Evolutionary conservation across 2,329 filamentous ascomycete genomes (phyloP).

Genomic region (Ascochyta viciae-villosae): DNA sequence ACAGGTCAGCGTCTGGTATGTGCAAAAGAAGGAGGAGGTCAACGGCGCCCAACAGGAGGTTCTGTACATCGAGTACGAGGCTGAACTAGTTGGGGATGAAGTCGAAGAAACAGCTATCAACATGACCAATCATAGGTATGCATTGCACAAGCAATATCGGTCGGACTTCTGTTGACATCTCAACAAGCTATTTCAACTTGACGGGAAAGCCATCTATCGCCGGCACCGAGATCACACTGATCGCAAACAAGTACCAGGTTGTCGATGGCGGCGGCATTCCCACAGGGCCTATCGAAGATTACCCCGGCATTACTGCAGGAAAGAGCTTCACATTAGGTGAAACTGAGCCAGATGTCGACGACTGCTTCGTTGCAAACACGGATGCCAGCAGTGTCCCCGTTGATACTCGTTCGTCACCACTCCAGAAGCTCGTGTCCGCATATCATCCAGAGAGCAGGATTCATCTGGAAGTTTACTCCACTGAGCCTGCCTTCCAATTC

Average conservation of each 20-base stretch:
- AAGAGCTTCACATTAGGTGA: conserved; percentile 75
- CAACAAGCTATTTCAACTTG: conserved; percentile 71
- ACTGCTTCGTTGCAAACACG: conserved; percentile 83
- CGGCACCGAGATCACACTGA: conserved; percentile 66
- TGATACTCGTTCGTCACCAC: conserved; percentile 62
- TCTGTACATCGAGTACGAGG: conserved; percentile 88
- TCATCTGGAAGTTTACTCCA: conserved; percentile 86
- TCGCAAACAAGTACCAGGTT: conserved; percentile 72
- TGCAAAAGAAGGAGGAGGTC: conserved; percentile 70
- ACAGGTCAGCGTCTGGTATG: conserved; percentile 79
- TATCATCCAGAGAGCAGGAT: conserved; percentile 76
- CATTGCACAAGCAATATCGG: background rate
- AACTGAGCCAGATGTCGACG: conserved; percentile 78
- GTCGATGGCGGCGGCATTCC: conserved; percentile 79
- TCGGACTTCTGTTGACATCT: background rate
- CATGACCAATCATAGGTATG: conserved; percentile 92
- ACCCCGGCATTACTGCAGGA: conserved; percentile 69
- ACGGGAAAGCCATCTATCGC: conserved; percentile 63
- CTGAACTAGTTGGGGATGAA: conserved; percentile 74
- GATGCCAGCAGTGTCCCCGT: conserved; percentile 61
- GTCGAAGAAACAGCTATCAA: conserved; percentile 91
- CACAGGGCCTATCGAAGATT: conserved; percentile 68
- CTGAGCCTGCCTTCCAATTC: conserved; percentile 96
- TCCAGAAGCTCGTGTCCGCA: conserved; percentile 73
- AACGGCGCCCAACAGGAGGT: conserved; percentile 71